phyloP scores from a whole-genome alignment of 2,329 filamentous ascomycete species.

The Cytospora leucostoma region DNA sequence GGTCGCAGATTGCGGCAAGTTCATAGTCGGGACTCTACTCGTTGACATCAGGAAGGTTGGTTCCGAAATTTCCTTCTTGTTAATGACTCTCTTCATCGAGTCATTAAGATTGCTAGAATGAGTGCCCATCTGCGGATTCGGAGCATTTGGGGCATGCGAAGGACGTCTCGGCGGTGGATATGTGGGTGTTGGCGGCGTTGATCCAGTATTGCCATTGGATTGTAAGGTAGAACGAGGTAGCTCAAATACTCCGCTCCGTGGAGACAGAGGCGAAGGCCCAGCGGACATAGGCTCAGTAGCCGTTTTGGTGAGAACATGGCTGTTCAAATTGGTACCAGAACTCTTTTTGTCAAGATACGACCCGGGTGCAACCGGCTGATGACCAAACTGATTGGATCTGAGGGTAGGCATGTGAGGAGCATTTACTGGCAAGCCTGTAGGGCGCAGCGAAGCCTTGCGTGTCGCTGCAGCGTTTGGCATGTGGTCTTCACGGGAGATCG shows the following conservation, averaged over 20 bases:
- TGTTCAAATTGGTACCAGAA: conserved; percentile 38
- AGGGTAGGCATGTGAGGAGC: conserved; percentile 52
- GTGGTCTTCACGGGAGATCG: conserved; percentile 41
- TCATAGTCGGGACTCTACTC: conserved; percentile 47
- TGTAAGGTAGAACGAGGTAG: conserved; percentile 38
- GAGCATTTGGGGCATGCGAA: conserved; percentile 37
- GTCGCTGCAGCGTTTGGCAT: conserved; percentile 35
- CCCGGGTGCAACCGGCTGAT: conserved; percentile 31
- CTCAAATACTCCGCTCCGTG: conserved; percentile 35
- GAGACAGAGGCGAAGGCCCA: conserved; percentile 50
- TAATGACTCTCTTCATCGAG: conserved; percentile 45
- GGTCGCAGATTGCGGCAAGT: conserved; percentile 37
- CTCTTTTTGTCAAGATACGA: conserved; percentile 34
- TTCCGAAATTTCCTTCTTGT: conserved; percentile 53
- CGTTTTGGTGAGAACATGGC: conserved; percentile 35
- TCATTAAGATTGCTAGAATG: conserved; percentile 41
- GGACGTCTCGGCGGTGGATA: conserved; percentile 39
- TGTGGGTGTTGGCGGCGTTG: conserved; percentile 37
- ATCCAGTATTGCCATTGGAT: conserved; percentile 35
- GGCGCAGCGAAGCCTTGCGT: conserved; percentile 40
- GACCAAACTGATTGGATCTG: conserved; percentile 37
- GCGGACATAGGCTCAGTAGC: conserved; percentile 40
- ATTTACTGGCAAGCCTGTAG: conserved; percentile 51
- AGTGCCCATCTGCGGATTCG: conserved; percentile 34
- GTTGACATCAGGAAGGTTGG: conserved; percentile 50